Percentiles rank a stretch among this genome's conserved stretches.
Evolutionary conservation across 2,329 filamentous ascomycete species (phyloP).

Genomic region (Sclerotinia spermophila): DNA sequence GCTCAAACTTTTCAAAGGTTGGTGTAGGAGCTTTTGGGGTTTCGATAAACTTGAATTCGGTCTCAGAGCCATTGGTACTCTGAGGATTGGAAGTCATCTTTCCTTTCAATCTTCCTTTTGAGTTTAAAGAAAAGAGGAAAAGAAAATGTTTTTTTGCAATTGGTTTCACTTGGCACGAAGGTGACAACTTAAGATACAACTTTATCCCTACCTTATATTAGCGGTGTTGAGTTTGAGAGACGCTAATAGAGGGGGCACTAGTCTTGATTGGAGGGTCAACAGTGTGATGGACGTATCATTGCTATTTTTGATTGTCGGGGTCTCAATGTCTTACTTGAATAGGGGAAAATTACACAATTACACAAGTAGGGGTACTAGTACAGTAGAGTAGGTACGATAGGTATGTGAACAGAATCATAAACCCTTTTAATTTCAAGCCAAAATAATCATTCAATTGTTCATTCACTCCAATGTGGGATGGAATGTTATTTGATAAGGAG

Average conservation of each 20-base stretch:
- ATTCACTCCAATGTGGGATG: neutral
- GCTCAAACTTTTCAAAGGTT: constrained; percentile 49
- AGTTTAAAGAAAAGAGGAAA: constrained; percentile 21
- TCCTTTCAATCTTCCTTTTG: constrained; percentile 23
- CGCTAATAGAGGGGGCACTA: constrained; percentile 1
- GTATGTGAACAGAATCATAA: neutral
- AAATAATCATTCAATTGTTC: neutral
- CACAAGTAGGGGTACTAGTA: too few species aligned
- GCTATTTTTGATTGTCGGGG: neutral
- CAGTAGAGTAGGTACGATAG: neutral
- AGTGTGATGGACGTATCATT: neutral
- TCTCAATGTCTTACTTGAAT: neutral
- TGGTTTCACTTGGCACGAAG: neutral
- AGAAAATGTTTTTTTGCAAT: constrained; percentile 10
- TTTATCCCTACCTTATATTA: neutral
- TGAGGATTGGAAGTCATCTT: constrained; percentile 48
- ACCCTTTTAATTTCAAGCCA: neutral
- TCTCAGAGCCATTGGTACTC: constrained; percentile 48
- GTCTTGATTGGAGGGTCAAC: neutral
- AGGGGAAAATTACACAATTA: neutral
- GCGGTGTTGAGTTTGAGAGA: constrained; percentile 3
- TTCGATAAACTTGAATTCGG: constrained; percentile 62
- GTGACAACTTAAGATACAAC: constrained; percentile 1
- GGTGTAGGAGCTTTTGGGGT: constrained; percentile 50
- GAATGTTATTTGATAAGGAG: neutral